These are phyloP conservation scores for Protoeuglena noctilucae DNA, from an alignment of 139 green algal species.

Conservation along the genomic window DNA sequence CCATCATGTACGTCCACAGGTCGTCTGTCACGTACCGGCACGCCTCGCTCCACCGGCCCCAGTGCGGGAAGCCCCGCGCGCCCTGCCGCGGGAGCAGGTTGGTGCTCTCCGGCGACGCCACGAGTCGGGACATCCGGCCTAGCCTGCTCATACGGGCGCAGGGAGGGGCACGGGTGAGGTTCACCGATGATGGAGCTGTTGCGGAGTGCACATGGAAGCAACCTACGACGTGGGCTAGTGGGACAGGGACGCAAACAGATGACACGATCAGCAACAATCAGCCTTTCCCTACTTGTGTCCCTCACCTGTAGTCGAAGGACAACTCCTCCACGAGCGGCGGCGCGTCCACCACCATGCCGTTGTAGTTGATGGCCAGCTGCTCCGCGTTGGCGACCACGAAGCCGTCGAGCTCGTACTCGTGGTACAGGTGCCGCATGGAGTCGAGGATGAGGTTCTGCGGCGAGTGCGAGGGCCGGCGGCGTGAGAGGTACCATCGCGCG, in stretches of 20 bases:
- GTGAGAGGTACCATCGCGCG: too few species aligned
- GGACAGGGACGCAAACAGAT: too few species aligned
- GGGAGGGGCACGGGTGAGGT: too few species aligned
- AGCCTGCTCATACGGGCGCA: too few species aligned
- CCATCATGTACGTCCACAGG: too few species aligned
- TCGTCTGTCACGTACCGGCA: too few species aligned
- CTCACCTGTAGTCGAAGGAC: not conserved
- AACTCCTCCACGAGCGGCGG: not conserved
- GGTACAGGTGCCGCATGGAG: not conserved
- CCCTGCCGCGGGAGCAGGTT: constrained; percentile 30
- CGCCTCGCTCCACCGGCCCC: constrained; percentile 16
- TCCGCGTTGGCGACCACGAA: not conserved
- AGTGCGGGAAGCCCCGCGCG: constrained; percentile 45
- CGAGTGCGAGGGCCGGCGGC: too few species aligned
- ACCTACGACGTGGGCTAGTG: too few species aligned
- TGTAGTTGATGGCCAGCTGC: not conserved
- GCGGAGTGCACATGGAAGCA: too few species aligned
- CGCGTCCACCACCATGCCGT: not conserved
- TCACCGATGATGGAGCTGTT: too few species aligned
- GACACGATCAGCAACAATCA: too few species aligned
- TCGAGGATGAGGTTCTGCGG: not conserved
- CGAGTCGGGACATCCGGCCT: constrained; percentile 3
- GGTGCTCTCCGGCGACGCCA: constrained; percentile 14
- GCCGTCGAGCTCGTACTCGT: constrained; percentile 1
- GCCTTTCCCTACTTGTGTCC: too few species aligned